Conservation (phyloP, 106 monocot species). For the Dendrobium nobile region DNA sequence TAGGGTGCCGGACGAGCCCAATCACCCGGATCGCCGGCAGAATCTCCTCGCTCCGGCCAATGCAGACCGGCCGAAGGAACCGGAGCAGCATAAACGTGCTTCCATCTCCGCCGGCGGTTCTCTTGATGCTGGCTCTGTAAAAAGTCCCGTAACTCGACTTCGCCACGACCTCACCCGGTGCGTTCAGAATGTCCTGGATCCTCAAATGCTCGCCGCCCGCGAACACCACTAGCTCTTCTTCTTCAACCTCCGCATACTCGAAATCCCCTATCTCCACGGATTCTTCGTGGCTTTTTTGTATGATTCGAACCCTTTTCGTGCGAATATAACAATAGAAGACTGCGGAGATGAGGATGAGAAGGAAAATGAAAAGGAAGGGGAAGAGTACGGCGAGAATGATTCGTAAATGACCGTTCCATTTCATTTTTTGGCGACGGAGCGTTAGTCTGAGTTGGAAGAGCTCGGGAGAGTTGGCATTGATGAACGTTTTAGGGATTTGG, state of each 20-base stretch:
- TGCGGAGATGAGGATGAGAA: neutral
- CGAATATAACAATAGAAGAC: conserved; percentile 8
- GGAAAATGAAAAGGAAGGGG: conserved; percentile 20
- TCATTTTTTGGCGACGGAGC: neutral
- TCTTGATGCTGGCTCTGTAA: conserved; percentile 45
- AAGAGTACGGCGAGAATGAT: neutral
- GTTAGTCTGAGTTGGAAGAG: neutral
- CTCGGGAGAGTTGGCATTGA: neutral
- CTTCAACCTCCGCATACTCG: conserved; percentile 11
- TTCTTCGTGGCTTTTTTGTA: neutral
- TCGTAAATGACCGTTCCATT: neutral
- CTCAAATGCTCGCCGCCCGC: conserved; percentile 62
- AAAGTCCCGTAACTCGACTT: conserved; percentile 72
- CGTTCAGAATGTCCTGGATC: conserved; percentile 61
- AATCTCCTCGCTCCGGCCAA: conserved; percentile 40
- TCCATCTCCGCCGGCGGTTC: conserved; percentile 9
- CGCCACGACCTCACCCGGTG: conserved; percentile 86
- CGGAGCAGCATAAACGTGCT: conserved; percentile 42
- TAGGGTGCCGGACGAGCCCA: conserved; percentile 54
- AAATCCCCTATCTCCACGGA: neutral
- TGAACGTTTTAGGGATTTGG: neutral
- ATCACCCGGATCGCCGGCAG: conserved; percentile 36
- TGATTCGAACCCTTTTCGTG: neutral
- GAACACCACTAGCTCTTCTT: conserved; percentile 69
- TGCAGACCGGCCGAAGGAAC: conserved; percentile 68